phyloP scores from a whole-genome alignment of 306 rosid species.

The Hippophae gyantsensis region DNA sequence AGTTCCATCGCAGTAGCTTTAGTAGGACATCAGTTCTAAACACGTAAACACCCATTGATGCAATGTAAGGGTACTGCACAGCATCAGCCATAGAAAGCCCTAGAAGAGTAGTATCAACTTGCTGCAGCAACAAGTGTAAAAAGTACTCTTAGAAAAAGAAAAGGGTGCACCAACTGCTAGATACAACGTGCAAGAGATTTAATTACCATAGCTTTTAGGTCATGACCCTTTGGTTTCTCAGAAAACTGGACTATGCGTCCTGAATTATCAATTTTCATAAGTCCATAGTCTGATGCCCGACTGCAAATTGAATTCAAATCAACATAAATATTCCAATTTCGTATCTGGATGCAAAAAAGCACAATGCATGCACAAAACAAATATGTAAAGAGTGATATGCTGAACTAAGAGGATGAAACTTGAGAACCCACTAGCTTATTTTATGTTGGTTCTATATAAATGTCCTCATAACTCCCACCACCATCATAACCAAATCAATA shows the following conservation, averaged over 20 bases:
- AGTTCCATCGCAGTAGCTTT: constrained; percentile 51
- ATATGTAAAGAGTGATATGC: neutral
- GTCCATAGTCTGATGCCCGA: constrained; percentile 92
- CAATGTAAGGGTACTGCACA: constrained; percentile 54
- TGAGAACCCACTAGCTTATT: too few relatives aligned
- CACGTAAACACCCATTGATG: constrained; percentile 94
- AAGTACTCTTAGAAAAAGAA: constrained; percentile 3
- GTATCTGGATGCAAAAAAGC: neutral
- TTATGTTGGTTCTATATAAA: too few relatives aligned
- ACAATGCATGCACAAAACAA: neutral
- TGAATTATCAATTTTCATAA: constrained; percentile 64
- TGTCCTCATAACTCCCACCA: too few relatives aligned
- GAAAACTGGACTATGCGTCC: constrained; percentile 75
- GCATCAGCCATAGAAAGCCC: constrained; percentile 76
- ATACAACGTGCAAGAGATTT: constrained; percentile 8
- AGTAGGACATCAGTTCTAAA: constrained; percentile 74
- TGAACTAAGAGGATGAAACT: too few relatives aligned
- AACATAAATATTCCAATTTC: neutral
- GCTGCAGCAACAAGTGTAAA: constrained; percentile 35
- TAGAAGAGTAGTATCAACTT: constrained; percentile 71
- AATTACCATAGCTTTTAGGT: constrained; percentile 81
- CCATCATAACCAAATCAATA: too few relatives aligned
- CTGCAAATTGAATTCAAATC: constrained; percentile 28
- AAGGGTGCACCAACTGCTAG: neutral
- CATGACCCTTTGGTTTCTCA: constrained; percentile 83